Evolutionary conservation across 2,329 filamentous ascomycete species (phyloP).

Genomic region (Colletotrichum theobromicola): DNA sequence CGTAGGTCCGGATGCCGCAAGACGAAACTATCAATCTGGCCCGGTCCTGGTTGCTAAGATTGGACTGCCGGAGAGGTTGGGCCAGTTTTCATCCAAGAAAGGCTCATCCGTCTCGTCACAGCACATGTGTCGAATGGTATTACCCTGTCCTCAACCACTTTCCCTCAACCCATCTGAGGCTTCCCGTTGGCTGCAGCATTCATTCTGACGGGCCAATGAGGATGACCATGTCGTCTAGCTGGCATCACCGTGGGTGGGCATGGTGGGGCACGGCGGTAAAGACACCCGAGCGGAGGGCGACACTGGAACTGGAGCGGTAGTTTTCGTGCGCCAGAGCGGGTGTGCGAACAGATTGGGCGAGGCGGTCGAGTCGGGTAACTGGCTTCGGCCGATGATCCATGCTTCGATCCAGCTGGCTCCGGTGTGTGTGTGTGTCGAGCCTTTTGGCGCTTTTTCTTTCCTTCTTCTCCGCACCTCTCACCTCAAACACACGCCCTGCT

Average conservation of each 20-base stretch:
- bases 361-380: slow-evolving; percentile 4
- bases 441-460: not conserved
- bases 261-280: slow-evolving; percentile 19
- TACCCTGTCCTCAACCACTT: slow-evolving; percentile 5
- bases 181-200: slow-evolving; percentile 9
- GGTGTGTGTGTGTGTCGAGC: not conserved
- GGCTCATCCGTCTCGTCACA: slow-evolving; percentile 15
- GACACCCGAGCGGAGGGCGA: slow-evolving; percentile 15
- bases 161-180: not conserved
- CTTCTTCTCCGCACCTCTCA: not conserved
- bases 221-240: not conserved
- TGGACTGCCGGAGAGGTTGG: slow-evolving; percentile 7
- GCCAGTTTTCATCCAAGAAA: not conserved
- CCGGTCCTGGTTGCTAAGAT: not conserved
- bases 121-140: slow-evolving; percentile 13
- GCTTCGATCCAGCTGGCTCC: not conserved
- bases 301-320: slow-evolving; percentile 2
- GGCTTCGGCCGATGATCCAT: not conserved
- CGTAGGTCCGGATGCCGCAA: not conserved
- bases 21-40: slow-evolving; percentile 3
- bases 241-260: slow-evolving; percentile 3
- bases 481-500: slow-evolving; percentile 12
- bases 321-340: not conserved
- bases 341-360: slow-evolving; percentile 1
- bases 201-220: slow-evolving; percentile 11